phyloP scores from a whole-genome alignment of 495 filamentous ascomycete genomes.

The Neurospora discreta region DNA sequence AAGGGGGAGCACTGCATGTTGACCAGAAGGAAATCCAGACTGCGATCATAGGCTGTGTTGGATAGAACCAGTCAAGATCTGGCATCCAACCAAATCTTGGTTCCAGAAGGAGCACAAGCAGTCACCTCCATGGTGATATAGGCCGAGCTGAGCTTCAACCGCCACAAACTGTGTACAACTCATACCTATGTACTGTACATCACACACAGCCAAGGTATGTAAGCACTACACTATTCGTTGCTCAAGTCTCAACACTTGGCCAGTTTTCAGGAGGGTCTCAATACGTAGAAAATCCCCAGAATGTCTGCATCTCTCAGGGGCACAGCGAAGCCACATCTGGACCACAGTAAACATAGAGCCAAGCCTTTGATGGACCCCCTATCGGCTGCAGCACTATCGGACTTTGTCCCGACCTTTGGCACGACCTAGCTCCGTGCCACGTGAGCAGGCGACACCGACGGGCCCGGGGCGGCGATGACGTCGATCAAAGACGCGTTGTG shows the following conservation, averaged over 20 bases:
- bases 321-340: background rate
- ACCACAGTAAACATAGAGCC: background rate
- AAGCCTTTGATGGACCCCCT: background rate
- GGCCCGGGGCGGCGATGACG: background rate
- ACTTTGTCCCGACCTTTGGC: background rate
- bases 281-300: background rate
- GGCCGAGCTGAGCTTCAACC: background rate
- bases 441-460: conserved; percentile 5
- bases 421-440: background rate
- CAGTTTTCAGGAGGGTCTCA: background rate
- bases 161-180: background rate
- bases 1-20: background rate
- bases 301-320: background rate
- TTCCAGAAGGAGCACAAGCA: background rate
- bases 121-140: background rate
- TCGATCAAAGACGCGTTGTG: background rate
- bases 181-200: background rate
- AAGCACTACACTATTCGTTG: background rate
- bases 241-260: background rate
- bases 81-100: background rate
- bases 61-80: background rate
- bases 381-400: background rate
- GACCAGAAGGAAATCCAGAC: background rate
- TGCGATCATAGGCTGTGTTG: background rate
- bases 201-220: background rate